Evolutionary conservation across 2,329 filamentous ascomycete genomes (phyloP).

Genomic region (Scedosporium minutisporum): DNA sequence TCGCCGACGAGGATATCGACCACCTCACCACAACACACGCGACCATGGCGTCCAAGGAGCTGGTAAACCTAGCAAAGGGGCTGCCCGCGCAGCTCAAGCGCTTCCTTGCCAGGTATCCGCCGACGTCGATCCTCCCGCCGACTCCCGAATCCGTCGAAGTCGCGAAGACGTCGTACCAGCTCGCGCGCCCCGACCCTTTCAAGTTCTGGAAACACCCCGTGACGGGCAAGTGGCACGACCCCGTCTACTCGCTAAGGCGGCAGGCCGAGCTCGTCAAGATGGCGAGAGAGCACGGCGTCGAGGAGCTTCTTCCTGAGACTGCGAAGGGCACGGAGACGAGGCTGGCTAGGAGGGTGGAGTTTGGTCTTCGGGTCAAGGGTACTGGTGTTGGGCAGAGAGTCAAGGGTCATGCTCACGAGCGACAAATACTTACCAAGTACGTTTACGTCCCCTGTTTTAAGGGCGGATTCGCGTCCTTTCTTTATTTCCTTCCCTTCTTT

Average conservation of each 20-base stretch:
- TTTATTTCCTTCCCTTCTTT: no score
- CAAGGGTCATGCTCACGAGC: conserved; percentile 92
- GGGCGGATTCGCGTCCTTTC: no score
- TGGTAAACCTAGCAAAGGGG: conserved; percentile 54
- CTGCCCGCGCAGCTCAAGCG: conserved; percentile 70
- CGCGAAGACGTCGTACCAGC: conserved; percentile 39
- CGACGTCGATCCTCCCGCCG: conserved; percentile 47
- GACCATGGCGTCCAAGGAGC: conserved; percentile 27
- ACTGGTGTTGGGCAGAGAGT: conserved; percentile 87
- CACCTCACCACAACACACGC: not conserved
- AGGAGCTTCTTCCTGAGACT: conserved; percentile 68
- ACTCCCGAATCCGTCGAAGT: conserved; percentile 27
- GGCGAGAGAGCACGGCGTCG: conserved; percentile 67
- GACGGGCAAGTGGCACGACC: conserved; percentile 76
- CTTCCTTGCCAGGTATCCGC: conserved; percentile 87
- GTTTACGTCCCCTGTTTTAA: conserved; percentile 18
- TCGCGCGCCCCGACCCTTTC: conserved; percentile 67
- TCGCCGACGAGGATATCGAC: not conserved
- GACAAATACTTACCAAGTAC: conserved; percentile 67
- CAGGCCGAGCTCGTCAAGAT: conserved; percentile 90
- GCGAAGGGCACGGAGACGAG: conserved; percentile 65
- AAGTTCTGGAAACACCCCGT: conserved; percentile 64
- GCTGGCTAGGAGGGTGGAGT: conserved; percentile 63
- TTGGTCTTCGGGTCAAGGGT: conserved; percentile 77
- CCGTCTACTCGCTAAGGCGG: conserved; percentile 70